Evolutionary conservation across 805 yeast species (phyloP).

Genomic region (Ogataea nitratoaversa): DNA sequence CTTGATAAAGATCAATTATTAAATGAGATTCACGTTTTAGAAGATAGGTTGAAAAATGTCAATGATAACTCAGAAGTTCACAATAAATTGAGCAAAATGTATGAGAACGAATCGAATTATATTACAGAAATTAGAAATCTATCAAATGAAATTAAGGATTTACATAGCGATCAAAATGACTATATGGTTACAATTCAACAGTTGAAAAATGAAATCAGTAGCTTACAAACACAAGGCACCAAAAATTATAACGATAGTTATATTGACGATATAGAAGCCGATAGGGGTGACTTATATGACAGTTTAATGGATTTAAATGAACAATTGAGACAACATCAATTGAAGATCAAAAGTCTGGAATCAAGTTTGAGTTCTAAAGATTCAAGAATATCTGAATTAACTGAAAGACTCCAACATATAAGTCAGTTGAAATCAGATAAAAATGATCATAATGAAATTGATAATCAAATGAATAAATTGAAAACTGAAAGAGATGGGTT

Average conservation of each 20-base stretch:
- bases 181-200: background rate
- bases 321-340: conserved; percentile 10
- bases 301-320: conserved; percentile 13
- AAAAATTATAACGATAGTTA: conserved; percentile 20
- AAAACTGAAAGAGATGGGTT: background rate
- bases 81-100: background rate
- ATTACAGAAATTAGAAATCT: background rate
- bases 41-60: background rate
- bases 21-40: conserved; percentile 14
- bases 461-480: background rate
- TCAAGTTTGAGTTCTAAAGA: conserved; percentile 8
- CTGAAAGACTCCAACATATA: conserved; percentile 1
- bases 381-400: conserved; percentile 1
- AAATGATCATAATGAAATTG: background rate
- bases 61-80: background rate
- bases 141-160: conserved; percentile 6
- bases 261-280: conserved; percentile 28
- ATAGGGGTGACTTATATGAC: conserved; percentile 19
- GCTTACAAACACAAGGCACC: conserved; percentile 4
- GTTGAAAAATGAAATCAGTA: conserved; percentile 1
- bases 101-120: background rate
- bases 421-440: no score
- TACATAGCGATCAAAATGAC: background rate
- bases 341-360: conserved; percentile 17
- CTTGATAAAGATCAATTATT: conserved; percentile 27